Evolutionary conservation across 805 yeast species (phyloP).

Genomic region (Brettanomyces naardenensis): DNA sequence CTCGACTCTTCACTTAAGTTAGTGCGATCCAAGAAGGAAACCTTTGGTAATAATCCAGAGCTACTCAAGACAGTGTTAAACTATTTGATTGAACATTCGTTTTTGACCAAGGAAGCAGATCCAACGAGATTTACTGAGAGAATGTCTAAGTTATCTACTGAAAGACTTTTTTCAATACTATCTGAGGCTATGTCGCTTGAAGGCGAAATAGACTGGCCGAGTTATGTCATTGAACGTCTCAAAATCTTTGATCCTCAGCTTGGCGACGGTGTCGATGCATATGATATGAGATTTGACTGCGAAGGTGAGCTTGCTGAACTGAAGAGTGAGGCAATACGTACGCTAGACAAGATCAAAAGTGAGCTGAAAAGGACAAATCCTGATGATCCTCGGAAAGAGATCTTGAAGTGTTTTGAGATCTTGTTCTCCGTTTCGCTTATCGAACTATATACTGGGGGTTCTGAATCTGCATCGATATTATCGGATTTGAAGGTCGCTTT

Average conservation of each 20-base stretch:
- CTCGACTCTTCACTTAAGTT: constrained; percentile 24
- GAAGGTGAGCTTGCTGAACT: constrained; percentile 42
- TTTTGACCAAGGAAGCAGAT: constrained; percentile 8
- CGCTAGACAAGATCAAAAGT: constrained; percentile 36
- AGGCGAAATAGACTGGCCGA: constrained; percentile 10
- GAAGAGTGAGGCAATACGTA: constrained; percentile 30
- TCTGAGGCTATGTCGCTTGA: constrained; percentile 25
- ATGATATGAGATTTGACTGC: not conserved
- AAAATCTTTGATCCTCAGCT: constrained; percentile 33
- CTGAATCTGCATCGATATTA: constrained; percentile 68
- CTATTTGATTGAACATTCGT: constrained; percentile 22
- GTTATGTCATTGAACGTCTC: constrained; percentile 17
- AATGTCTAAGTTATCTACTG: constrained; percentile 40
- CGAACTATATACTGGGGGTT: constrained; percentile 69
- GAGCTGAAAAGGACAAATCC: constrained; percentile 16
- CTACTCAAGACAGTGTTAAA: constrained; percentile 8
- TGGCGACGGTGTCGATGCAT: constrained; percentile 28
- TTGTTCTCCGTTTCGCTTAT: constrained; percentile 69
- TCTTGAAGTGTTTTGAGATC: constrained; percentile 53
- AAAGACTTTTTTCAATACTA: constrained; percentile 61
- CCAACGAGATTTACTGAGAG: not conserved
- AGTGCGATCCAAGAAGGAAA: constrained; percentile 20
- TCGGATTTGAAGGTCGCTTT: constrained; percentile 65
- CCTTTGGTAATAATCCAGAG: constrained; percentile 5
- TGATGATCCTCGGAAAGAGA: constrained; percentile 12